Conservation (phyloP, 352 stramenopile species). For the Pythium brachiatum region DNA sequence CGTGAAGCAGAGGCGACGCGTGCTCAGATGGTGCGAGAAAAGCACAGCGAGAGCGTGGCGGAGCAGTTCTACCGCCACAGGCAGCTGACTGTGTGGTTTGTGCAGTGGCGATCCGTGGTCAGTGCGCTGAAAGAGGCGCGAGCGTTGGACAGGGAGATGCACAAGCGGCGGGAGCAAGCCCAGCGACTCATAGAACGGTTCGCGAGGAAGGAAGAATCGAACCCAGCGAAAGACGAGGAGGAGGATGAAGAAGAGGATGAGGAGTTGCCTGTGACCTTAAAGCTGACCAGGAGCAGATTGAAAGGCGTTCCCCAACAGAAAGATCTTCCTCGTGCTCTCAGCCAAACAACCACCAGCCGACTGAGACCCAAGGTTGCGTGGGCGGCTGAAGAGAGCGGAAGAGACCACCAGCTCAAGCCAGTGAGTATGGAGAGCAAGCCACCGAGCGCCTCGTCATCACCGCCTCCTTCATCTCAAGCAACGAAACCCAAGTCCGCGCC, state of each 20-base stretch:
- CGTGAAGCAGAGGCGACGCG: slow-evolving; percentile 18
- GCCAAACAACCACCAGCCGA: neutral
- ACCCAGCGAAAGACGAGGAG: neutral
- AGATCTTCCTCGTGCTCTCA: neutral
- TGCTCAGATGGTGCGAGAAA: slow-evolving; percentile 21
- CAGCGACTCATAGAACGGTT: slow-evolving; percentile 24
- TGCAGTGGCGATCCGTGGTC: slow-evolving; percentile 36
- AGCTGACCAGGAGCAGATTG: neutral
- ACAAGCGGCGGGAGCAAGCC: slow-evolving; percentile 34
- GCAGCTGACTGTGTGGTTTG: slow-evolving; percentile 48
- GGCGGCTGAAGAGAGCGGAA: neutral
- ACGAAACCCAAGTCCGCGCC: neutral
- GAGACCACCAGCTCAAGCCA: neutral
- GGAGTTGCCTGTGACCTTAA: neutral
- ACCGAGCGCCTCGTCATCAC: neutral
- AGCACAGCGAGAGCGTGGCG: slow-evolving; percentile 20
- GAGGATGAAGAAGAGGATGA: neutral
- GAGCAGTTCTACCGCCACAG: slow-evolving; percentile 35
- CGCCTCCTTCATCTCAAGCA: neutral
- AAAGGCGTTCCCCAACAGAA: neutral
- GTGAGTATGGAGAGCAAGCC: neutral
- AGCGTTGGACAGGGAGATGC: slow-evolving; percentile 23
- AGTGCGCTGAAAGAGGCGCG: slow-evolving; percentile 30
- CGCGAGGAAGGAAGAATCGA: neutral
- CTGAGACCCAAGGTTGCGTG: slow-evolving; percentile 4